These are phyloP conservation scores for Colletotrichum euphorbiae DNA, from an alignment of 2,329 filamentous ascomycete genomes.

Conservation along the genomic window DNA sequence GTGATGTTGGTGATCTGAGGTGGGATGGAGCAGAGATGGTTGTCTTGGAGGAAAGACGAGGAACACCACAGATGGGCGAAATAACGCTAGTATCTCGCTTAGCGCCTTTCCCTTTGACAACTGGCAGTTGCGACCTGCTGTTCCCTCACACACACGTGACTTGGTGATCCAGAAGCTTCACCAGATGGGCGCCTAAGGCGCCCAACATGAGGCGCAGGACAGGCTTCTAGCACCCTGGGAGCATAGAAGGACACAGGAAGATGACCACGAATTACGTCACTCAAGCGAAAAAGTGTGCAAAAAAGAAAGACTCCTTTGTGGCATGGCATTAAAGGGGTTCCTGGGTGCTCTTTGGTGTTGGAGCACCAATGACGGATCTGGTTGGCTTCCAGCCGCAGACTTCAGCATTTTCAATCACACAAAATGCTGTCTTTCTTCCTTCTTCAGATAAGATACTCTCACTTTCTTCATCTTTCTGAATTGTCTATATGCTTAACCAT, in stretches of 20 bases:
- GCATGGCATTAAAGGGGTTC: too few relatives aligned
- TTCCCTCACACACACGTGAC: conserved; percentile 18
- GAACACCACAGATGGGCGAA: neutral
- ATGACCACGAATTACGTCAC: neutral
- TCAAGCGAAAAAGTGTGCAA: neutral
- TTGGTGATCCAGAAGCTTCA: conserved; percentile 15
- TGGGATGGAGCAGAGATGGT: neutral
- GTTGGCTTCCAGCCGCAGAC: too few relatives aligned
- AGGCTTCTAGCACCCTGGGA: neutral
- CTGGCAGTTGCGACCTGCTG: neutral
- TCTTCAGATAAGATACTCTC: too few relatives aligned
- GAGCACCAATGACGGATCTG: too few relatives aligned
- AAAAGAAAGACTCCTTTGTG: too few relatives aligned
- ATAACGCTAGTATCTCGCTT: conserved; percentile 9
- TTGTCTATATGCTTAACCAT: too few relatives aligned
- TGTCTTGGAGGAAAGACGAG: neutral
- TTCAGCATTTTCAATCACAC: too few relatives aligned
- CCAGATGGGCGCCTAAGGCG: conserved; percentile 23
- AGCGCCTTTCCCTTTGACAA: neutral
- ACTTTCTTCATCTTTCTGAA: too few relatives aligned
- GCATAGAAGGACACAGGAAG: neutral
- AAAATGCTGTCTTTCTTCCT: too few relatives aligned
- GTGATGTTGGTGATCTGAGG: conserved; percentile 14
- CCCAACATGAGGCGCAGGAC: neutral
- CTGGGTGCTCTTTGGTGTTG: too few relatives aligned